Conservation (phyloP, 1,284 basidiomycete species). For the Ceratobasidium theobromae region DNA sequence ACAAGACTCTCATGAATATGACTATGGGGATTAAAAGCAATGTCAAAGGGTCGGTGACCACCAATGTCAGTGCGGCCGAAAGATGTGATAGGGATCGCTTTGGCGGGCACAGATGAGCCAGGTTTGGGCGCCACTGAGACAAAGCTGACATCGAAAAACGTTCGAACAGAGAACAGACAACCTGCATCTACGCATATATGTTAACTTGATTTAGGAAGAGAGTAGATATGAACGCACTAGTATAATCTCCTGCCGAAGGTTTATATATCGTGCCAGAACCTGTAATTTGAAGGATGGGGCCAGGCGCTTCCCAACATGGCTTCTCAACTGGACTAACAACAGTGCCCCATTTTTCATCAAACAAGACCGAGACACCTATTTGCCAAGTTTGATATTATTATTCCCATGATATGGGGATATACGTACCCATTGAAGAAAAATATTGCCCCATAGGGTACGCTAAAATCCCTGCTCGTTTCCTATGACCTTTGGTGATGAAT, state of each 20-base stretch:
- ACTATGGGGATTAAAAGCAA: conserved; percentile 2
- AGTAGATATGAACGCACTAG: background rate
- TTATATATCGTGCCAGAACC: background rate
- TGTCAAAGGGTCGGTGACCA: conserved; percentile 3
- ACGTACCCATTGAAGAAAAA: background rate
- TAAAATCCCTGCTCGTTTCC: conserved; percentile 18
- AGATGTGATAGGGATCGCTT: background rate
- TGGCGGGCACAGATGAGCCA: background rate
- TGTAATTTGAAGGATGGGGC: conserved; percentile 8
- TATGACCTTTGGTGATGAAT: conserved; percentile 18
- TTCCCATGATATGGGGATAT: background rate
- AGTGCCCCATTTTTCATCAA: conserved; percentile 31
- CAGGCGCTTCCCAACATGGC: background rate
- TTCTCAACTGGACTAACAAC: conserved; percentile 4
- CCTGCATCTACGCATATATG: conserved; percentile 26
- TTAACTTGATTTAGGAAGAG: background rate
- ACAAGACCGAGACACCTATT: conserved; percentile 14
- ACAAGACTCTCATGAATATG: background rate
- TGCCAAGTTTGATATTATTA: background rate
- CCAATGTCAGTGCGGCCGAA: background rate
- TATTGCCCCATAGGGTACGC: conserved; percentile 23
- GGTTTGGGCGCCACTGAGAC: conserved; percentile 4
- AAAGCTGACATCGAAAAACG: conserved; percentile 18
- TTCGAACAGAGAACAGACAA: conserved; percentile 22
- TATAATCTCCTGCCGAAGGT: background rate